These are phyloP conservation scores for Gossypium trilobum DNA, from an alignment of 441 rosid genomes.

Conservation along the genomic window DNA sequence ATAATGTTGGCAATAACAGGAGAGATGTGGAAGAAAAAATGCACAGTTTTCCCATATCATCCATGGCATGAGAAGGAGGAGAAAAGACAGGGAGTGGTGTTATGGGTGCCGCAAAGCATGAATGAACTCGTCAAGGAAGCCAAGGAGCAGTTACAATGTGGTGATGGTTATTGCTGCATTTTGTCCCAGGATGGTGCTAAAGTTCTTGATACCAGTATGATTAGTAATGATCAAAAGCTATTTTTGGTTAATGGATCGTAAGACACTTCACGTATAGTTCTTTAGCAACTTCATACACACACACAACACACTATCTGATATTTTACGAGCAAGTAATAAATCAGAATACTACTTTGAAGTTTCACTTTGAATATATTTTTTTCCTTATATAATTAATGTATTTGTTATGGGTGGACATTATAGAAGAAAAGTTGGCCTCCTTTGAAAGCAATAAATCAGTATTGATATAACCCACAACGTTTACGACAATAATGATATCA, in stretches of 20 bases:
- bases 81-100: slow-evolving; percentile 42
- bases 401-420: too few relatives aligned
- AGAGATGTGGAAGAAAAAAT: slow-evolving; percentile 33
- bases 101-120: slow-evolving; percentile 62
- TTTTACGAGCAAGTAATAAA: too few relatives aligned
- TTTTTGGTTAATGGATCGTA: slow-evolving; percentile 27
- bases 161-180: slow-evolving; percentile 27
- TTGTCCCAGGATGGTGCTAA: slow-evolving; percentile 50
- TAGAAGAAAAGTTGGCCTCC: too few relatives aligned
- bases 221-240: slow-evolving; percentile 47
- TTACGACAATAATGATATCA: too few relatives aligned
- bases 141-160: slow-evolving; percentile 26
- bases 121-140: slow-evolving; percentile 50
- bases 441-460: too few relatives aligned
- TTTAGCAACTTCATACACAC: neutral
- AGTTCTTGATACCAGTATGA: slow-evolving; percentile 49
- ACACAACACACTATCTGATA: too few relatives aligned
- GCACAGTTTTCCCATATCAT: slow-evolving; percentile 50
- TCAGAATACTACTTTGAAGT: too few relatives aligned
- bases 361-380: too few relatives aligned
- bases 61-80: slow-evolving; percentile 40
- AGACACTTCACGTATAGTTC: neutral
- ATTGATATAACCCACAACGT: too few relatives aligned
- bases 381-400: too few relatives aligned
- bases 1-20: slow-evolving; percentile 11